phyloP scores from a whole-genome alignment of 345 rosid species.

The Stellera chamaejasme region DNA sequence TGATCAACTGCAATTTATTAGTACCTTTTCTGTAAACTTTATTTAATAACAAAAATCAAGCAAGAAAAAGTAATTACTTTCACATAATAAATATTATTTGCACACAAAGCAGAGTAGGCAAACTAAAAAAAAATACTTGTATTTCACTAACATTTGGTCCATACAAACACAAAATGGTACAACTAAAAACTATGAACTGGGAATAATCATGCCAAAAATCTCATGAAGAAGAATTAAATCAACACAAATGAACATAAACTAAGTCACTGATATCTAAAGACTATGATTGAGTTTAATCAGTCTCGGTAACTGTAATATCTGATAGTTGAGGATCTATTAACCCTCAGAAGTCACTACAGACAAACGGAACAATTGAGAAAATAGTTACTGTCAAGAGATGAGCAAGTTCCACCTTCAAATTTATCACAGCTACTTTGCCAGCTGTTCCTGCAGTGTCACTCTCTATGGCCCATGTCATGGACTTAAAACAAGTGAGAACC shows the following conservation, averaged over 20 bases:
- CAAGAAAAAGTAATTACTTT: too few relatives aligned
- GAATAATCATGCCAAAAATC: too few relatives aligned
- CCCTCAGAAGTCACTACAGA: slow-evolving; percentile 4
- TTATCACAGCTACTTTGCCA: slow-evolving; percentile 48
- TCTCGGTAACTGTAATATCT: not conserved
- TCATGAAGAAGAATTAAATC: too few relatives aligned
- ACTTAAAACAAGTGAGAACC: slow-evolving; percentile 57
- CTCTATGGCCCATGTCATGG: slow-evolving; percentile 66
- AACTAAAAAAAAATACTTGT: too few relatives aligned
- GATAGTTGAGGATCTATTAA: not conserved
- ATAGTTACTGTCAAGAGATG: not conserved
- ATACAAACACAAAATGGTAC: too few relatives aligned
- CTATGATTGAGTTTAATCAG: not conserved
- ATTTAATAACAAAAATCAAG: too few relatives aligned
- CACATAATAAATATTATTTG: too few relatives aligned
- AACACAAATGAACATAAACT: too few relatives aligned
- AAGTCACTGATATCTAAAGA: too few relatives aligned
- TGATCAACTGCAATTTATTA: slow-evolving; percentile 6
- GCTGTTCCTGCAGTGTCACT: slow-evolving; percentile 30
- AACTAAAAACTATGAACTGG: too few relatives aligned
- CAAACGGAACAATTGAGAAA: not conserved
- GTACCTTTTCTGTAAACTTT: not conserved
- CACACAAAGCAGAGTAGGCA: too few relatives aligned
- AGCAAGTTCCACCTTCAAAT: slow-evolving; percentile 33
- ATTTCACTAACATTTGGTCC: too few relatives aligned